Base-by-base conservation (phyloP, 768 basidiomycete genomes). In the Lactarius vividus region DNA sequence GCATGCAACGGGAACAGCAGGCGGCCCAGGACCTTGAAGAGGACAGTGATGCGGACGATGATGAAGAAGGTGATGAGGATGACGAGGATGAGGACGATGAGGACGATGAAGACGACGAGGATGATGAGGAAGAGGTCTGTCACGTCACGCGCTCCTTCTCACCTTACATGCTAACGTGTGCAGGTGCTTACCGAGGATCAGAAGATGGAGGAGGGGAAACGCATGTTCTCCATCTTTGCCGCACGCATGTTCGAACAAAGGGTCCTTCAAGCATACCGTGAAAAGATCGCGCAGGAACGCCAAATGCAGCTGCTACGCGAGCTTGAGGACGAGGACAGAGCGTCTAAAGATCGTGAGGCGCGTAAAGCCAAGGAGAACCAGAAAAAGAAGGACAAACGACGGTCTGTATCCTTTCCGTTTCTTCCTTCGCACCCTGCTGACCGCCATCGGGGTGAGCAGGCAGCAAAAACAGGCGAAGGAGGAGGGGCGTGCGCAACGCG, bases 211-310 rank as follows among this genome's bases (percentile, higher is more conserved):
- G 97, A 98, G 79, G 97, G 97, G 71, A 94, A 96, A 77, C 86
- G 93, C 59, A 99, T 99, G 97, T 99, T 99, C 81, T 95, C 94
- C 70, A 97, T 99, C 77, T 99, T 99, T 73, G 97, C 97, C 18
- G 97, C 97, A 52, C 87, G 97, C 61, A 97, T 98, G 96, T 98
- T 99, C 76, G 97, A 99, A 79, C 96, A 98, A 77, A 88, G 97
- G 28, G 97, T 98, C 44, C 85, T 97, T 62, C 91, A 94, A 73
- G 94, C 96, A 16, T 98, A 96, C 74, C 90, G 96, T 42, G 96
- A 98, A 79, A 89, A 92, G 77, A 93, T 98, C 20, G 96, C 97
- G 15, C 94, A 96, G 74, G 96, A 96, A 77, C 87, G 94, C 70
- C 96, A 98, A 76, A 79, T 91, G 67, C 96, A 98, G 71, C 83